Base-by-base conservation (phyloP, 441 rosid species). In the Metrosideros polymorpha region DNA sequence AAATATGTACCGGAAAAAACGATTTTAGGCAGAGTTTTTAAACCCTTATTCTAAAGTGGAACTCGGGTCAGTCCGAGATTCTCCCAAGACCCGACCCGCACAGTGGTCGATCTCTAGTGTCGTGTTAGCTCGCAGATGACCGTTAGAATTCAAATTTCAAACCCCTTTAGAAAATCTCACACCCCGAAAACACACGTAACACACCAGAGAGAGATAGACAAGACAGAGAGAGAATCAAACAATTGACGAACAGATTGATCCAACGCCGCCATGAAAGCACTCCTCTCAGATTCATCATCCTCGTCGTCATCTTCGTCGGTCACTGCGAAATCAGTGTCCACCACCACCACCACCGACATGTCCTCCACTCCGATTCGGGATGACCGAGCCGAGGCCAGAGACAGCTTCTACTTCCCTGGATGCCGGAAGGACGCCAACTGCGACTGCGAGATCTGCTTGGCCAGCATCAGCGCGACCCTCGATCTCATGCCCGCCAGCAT, bases 351-450 rank as follows among this genome's bases (percentile, higher is more conserved):
- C 61, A n/a, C 87, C 25, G 55, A 86, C 27, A 84, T 88, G 86
- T 71, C 79, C 79, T 35, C n/a, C n/a, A 71, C 79, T 3, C 79
- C 29, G 3, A 12, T 22, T 6, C 96, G 92, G 42, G 97, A 94
- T 2, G 90, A 86, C 10, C 63, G 61, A 14, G 42, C 52, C 12
- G 94, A 93, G 84, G 85, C 59, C 85, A 86, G 94, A 86, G 96
- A 93, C 90, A 94, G 96, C 91, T 93, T 93, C 90, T 97, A 97
- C 92, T 96, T 89, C 90, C 99, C 98, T 3, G 94, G 96, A 42
- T 97, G 99, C 91, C 91, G 92, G 55, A 97, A 96, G 90, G 97
- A 94, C 63, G 98, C 97, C 88, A 95, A 96, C 82, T 96, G 99
- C 91, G 89, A 85, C 86, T 97, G 99, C 86, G 92, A 94, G 52